Evolutionary conservation across 2,329 filamentous ascomycete genomes (phyloP).

Genomic region (Xylaria sp.): DNA sequence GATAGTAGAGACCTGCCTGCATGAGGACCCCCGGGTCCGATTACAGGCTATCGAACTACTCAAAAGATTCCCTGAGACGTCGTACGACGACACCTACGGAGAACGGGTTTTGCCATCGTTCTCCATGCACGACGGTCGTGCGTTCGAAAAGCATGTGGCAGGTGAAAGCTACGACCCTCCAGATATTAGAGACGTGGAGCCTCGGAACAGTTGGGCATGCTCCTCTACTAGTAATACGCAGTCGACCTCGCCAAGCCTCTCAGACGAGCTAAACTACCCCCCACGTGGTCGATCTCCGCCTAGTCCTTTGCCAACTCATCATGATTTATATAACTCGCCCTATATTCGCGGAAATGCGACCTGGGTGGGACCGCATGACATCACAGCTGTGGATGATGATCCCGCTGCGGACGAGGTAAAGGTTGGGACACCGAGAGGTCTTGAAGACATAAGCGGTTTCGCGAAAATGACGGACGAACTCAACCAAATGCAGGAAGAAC

Average conservation of each 20-base stretch:
- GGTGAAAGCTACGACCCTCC: constrained; percentile 52
- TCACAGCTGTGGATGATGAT: constrained; percentile 37
- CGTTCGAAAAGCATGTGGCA: constrained; percentile 54
- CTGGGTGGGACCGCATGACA: constrained; percentile 41
- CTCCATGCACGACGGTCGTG: constrained; percentile 56
- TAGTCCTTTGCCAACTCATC: constrained; percentile 60
- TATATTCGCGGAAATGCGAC: constrained; percentile 37
- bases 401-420: constrained; percentile 38
- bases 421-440: constrained; percentile 41
- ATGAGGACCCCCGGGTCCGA: constrained; percentile 76
- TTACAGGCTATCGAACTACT: constrained; percentile 79
- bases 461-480: constrained; percentile 42
- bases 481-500: constrained; percentile 39
- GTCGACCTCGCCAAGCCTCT: constrained; percentile 48
- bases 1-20: constrained; percentile 81
- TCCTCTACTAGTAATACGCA: constrained; percentile 53
- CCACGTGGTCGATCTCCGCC: constrained; percentile 65
- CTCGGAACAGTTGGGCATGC: constrained; percentile 58
- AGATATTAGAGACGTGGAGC: constrained; percentile 55
- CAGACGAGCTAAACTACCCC: constrained; percentile 58
- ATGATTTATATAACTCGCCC: constrained; percentile 52
- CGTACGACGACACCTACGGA: constrained; percentile 44
- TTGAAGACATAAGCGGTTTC: constrained; percentile 31
- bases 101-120: constrained; percentile 50
- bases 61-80: constrained; percentile 68